Evolutionary conservation across 2,329 filamentous ascomycete species (phyloP).

Genomic region (Mollisia scopiformis): DNA sequence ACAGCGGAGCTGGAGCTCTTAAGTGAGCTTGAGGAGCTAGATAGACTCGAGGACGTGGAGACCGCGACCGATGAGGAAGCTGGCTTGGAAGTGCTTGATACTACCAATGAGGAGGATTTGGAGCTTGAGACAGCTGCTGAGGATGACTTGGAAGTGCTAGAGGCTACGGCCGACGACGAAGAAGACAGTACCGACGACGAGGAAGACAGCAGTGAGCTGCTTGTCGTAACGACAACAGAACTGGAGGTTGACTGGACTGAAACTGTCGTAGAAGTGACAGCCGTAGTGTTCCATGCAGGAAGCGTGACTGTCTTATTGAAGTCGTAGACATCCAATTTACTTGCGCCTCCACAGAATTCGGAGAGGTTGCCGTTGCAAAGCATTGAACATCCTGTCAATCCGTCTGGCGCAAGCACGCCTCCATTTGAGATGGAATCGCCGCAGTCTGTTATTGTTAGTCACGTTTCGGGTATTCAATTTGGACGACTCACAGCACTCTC

Average conservation of each 20-base stretch:
- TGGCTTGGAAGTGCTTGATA: not conserved
- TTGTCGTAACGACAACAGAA: not conserved
- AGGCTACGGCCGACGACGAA: too few species aligned
- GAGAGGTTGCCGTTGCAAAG: slow-evolving; percentile 30
- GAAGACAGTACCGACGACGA: too few species aligned
- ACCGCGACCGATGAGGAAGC: not conserved
- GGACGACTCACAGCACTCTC: not conserved
- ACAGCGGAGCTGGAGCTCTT: not conserved
- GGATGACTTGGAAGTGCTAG: not conserved
- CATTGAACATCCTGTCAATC: slow-evolving; percentile 29
- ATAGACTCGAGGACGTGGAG: not conserved
- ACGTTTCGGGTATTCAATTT: not conserved
- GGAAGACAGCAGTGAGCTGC: too few species aligned
- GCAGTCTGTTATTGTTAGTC: slow-evolving; percentile 14
- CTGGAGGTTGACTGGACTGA: not conserved
- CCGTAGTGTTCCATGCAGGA: slow-evolving; percentile 10
- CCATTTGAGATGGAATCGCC: slow-evolving; percentile 20
- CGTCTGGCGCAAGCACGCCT: slow-evolving; percentile 20
- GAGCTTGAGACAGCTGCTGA: not conserved
- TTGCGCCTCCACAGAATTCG: slow-evolving; percentile 31
- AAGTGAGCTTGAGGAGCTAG: not conserved
- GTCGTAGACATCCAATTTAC: slow-evolving; percentile 19
- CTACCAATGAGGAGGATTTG: not conserved
- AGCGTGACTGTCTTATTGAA: slow-evolving; percentile 20
- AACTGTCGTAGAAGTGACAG: slow-evolving; percentile 3